Evolutionary conservation across 768 basidiomycete genomes (phyloP).

Genomic region (Lentinula sp.): DNA sequence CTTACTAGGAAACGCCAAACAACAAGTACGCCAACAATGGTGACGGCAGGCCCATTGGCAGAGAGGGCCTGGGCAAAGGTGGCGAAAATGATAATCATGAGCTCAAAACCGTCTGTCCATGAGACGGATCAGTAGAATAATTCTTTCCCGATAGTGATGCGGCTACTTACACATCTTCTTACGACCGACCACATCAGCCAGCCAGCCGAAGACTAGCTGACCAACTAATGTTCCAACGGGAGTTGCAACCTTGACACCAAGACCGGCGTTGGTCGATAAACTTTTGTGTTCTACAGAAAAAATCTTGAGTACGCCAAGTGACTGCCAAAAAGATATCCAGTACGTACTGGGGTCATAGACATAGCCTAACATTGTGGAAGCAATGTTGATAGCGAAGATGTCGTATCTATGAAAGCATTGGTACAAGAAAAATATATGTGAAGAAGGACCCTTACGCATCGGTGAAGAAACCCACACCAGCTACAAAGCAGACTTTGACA

Average conservation of each 20-base stretch:
- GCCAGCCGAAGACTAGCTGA: conserved; percentile 75
- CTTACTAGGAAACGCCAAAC: conserved; percentile 75
- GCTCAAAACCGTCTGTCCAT: conserved; percentile 54
- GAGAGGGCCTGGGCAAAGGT: conserved; percentile 79
- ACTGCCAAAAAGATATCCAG: conserved; percentile 1
- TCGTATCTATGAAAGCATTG: conserved; percentile 46
- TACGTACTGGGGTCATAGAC: conserved; percentile 50
- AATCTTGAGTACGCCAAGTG: neutral
- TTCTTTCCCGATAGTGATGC: no score
- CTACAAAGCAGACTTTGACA: conserved; percentile 61
- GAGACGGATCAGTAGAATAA: neutral
- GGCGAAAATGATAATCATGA: conserved; percentile 77
- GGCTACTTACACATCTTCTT: conserved; percentile 70
- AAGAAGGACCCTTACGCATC: conserved; percentile 49
- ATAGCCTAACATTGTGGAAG: conserved; percentile 75
- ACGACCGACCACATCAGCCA: conserved; percentile 71
- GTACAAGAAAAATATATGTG: neutral
- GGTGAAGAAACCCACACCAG: conserved; percentile 90
- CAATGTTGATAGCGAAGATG: conserved; percentile 88
- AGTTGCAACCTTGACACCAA: conserved; percentile 73
- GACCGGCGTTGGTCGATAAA: conserved; percentile 50
- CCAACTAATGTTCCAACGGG: conserved; percentile 73
- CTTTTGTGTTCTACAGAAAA: conserved; percentile 12
- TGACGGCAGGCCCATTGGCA: conserved; percentile 58
- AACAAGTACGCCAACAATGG: conserved; percentile 70